Percentiles rank a stretch among this genome's conserved stretches.
Conservation (phyloP, 805 yeast species). For the Yarrowia yakushimensis region DNA sequence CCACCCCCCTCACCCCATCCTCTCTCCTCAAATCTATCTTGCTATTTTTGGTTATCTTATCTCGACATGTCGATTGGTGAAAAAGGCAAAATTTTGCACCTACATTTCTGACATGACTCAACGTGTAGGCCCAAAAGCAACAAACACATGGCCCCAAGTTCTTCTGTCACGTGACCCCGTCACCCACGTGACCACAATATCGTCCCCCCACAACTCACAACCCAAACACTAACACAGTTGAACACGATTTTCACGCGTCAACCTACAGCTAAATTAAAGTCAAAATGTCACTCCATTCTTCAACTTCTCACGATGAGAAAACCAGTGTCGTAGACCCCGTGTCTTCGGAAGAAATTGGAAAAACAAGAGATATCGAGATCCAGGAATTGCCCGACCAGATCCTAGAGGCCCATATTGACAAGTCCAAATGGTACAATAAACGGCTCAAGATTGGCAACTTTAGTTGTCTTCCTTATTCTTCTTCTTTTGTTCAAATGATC, state of each 20-base stretch:
- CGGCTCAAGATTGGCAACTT: not conserved
- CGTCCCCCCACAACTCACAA: not conserved
- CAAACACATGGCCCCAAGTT: too few relatives aligned
- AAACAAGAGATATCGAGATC: not conserved
- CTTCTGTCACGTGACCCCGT: too few relatives aligned
- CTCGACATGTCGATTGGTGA: too few relatives aligned
- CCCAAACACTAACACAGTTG: not conserved
- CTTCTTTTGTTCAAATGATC: constrained; percentile 41
- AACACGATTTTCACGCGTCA: not conserved
- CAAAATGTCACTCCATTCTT: constrained; percentile 17
- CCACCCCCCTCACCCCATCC: too few relatives aligned
- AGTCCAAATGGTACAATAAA: constrained; percentile 19
- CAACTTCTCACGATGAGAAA: constrained; percentile 11
- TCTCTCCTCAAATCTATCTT: too few relatives aligned
- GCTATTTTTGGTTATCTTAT: too few relatives aligned
- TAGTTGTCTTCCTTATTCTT: constrained; percentile 3
- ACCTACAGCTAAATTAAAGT: not conserved
- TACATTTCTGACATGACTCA: too few relatives aligned
- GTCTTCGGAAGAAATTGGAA: constrained; percentile 1
- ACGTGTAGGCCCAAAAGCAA: too few relatives aligned
- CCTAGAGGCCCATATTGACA: constrained; percentile 9
- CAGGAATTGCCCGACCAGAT: not conserved
- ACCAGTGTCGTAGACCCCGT: not conserved
- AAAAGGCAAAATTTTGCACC: too few relatives aligned
- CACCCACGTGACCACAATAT: too few relatives aligned